Base-by-base conservation (phyloP, 164 flowering plant genomes). In the Vitis rupestris region DNA sequence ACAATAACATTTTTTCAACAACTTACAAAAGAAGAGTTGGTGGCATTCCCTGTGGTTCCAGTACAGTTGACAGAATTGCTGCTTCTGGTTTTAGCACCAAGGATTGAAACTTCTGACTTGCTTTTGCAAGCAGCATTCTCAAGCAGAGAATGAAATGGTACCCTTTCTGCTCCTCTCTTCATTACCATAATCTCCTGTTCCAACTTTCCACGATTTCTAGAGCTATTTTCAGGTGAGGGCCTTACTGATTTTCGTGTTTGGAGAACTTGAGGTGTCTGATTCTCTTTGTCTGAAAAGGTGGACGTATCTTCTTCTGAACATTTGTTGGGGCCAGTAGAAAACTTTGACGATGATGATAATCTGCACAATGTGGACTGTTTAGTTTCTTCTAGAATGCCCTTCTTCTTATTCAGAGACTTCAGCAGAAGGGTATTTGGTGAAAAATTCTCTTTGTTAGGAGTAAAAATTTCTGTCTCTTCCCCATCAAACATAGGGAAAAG, bases 371-470 rank as follows among this genome's bases (percentile, higher is more conserved):
- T 72, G 7, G 68, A 55, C 30, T 68, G 56, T 69, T 70, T 67
- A 13, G 63, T 50, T 74, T 79, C 86, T 66, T 75, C 79, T 12
- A 74, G 51, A 70, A 53, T 67, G 62, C 69, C 77, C 47, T 52
- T 71, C 64, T 76, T 81, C 64, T 76, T 81, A 70, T 74, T 80
- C 72, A 80, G 65, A 74, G 83, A 78, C 68, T 69, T 76, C 59
- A 70, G n/a, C 19, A 64, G 49, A 59, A 50, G 83, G 64, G 80
- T 69, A 58, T 75, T 73, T 59, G 89, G 90, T 17, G 86, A 83
- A 68, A 82, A 68, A 72, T 90, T 89, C 80, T 89, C 93, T 80
- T 89, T 87, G 63, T 85, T 80, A 58, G 93, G 90, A 54, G 87
- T 77, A 67, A 71, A 84, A 12, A 75, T 60, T 54, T 85, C 87